Base-by-base conservation (phyloP, 2,329 filamentous ascomycete genomes). In the Trichoderma sp. region DNA sequence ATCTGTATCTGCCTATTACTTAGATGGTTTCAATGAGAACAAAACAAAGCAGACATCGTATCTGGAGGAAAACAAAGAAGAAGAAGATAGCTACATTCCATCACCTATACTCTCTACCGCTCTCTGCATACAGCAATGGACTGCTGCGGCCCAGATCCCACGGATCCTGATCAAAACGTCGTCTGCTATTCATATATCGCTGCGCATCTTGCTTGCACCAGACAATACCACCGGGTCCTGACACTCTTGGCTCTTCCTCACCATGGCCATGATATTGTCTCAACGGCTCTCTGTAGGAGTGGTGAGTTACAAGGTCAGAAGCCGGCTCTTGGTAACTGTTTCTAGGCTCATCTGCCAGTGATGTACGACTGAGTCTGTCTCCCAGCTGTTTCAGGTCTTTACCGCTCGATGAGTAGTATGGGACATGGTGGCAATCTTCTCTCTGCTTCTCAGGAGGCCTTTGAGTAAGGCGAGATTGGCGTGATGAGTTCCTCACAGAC, bases 191-290 rank as follows among this genome's bases (percentile, higher is more conserved):
- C 64, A 67, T 67, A 39, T 67, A 67, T 18, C 43, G 30, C 13
- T 67, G 64, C 28, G 64, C 55, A 26, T 60, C 56, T 49, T 54
- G 66, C n/a, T 55, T 51, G 37, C 46, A 26, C 64, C 64, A 59
- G 8, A 43, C 6, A 18, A 14, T n/a, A 16, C 39, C 32, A 18
- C 4, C 52, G 24, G 55, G 24, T 5, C n/a, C 28, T 26, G 55
- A 5, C 2, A 43, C 34, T 10, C 28, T 2, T 3, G 21, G 6
- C 2, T 59, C 64, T 6, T 59, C 55, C 28, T 52, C n/a, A 1
- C 8, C n/a, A 32, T n/a, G 24, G 14, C 55, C 43, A 2, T 18
- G 66, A 14, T 32, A 55, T 37, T 18, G 56, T 4, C 21, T 55
- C 21, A 32, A 1, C 32, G 32, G 46, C 34, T 32, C 37, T 8